A percentile compares a stretch with the other conserved stretches of the same genome.
phyloP scores from a whole-genome alignment of 306 rosid genomes.

The Crotalaria pallida region DNA sequence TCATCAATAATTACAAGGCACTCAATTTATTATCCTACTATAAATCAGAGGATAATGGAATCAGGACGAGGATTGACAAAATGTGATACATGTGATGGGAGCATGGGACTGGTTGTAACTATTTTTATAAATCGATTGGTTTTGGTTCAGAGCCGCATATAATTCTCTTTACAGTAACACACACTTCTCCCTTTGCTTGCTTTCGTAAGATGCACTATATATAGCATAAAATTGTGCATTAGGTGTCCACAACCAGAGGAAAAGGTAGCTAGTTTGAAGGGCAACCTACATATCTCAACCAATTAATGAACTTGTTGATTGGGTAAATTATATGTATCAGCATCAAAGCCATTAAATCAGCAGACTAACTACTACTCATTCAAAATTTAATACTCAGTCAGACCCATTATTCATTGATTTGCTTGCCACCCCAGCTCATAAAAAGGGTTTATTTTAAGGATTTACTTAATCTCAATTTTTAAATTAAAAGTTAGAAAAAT shows the following conservation, averaged over 20 bases:
- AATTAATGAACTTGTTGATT: constrained; percentile 11
- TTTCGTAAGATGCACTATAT: constrained; percentile 24
- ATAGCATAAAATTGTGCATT: neutral
- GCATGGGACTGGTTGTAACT: constrained; percentile 43
- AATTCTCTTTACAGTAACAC: constrained; percentile 17
- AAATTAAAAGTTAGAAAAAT: too few species aligned
- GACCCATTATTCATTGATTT: constrained; percentile 24
- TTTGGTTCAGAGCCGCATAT: constrained; percentile 17
- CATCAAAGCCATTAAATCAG: constrained; percentile 9
- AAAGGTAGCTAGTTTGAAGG: neutral
- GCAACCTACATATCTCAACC: constrained; percentile 15
- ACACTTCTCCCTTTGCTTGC: constrained; percentile 15
- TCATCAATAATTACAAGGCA: constrained; percentile 16
- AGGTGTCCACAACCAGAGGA: neutral
- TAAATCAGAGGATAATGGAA: constrained; percentile 3
- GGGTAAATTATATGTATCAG: neutral
- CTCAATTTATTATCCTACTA: neutral
- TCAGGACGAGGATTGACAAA: constrained; percentile 23
- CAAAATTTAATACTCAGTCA: constrained; percentile 17
- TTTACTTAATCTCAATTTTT: too few species aligned
- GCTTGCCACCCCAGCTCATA: constrained; percentile 21
- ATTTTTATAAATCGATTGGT: constrained; percentile 37
- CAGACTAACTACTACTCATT: neutral
- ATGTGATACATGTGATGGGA: constrained; percentile 59
- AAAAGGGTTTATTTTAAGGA: neutral